Evolutionary conservation across 2,329 filamentous ascomycete genomes (phyloP), one percentile per base, ranked within the genome.

Genomic region (Drechslerella coelobrocha): DNA sequence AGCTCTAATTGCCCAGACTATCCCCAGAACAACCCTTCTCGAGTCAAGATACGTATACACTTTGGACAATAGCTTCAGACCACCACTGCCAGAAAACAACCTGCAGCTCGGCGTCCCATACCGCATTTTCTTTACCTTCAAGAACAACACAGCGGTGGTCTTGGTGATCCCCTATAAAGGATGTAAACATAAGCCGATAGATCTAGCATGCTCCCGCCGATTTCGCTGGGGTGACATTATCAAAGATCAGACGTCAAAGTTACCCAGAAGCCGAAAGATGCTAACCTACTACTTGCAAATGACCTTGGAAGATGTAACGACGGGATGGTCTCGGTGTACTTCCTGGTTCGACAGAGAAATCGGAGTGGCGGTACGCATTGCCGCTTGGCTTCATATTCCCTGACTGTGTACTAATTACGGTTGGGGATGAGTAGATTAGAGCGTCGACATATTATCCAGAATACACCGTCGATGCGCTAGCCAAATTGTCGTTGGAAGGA

Each of bases 271-370:
- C 14, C 45, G 14, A 10, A 57, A 57, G n/a, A 6, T 57, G 39
- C n/a, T 57, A n/a, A 39, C 41, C 10, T 57, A 57, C 26, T 57
- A 57, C 41, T 12, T 57, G 23, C 54, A 57, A 31, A 57, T 57
- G 54, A 57, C 54, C 2, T 23, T 57, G 24, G 39, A 34, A 2
- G 54, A 57, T 21, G 54, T 48, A 1, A 47, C 54, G 9, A n/a
- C 41, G 1, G 54, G 54, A 1, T 57, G 54, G 54, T 47, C 54
- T 23, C 39, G 39, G 7, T 57, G 34, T 21, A 57, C 54, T 8
- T 47, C 54, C 4, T 57, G 54, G 54, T 57, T 57, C 47, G 45
- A 26, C 54, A 57, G 23, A 19, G 24, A 57, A 14, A 57, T 57
- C 1, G 39, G 54, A 48, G 29, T 7, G 6, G 54, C 54, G 19